Evolutionary conservation across 2,329 filamentous ascomycete species (phyloP), one percentile per base, ranked within the genome.

Genomic region (Diaporthe citri): DNA sequence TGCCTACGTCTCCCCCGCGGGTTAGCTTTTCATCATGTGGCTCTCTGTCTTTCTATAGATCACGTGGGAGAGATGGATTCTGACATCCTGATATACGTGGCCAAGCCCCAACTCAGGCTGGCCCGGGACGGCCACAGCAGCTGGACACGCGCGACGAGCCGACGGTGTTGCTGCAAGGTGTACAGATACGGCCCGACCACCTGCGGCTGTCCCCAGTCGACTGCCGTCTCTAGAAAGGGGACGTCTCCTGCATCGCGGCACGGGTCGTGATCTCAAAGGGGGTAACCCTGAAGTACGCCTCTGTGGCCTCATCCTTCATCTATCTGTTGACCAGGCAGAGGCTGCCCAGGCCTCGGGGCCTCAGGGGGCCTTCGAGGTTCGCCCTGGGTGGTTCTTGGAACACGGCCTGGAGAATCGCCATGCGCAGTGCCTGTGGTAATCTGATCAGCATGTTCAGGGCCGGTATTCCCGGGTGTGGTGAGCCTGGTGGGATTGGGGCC

Each of bases 211-310:
- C 56, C 56, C 31, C 34, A 59, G 5, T 59, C n/a, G 4, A 59
- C 22, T 2, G 1, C 4, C 3, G 1, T 6, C 1, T 10, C 20
- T 9, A 20, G 15, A 13, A 59, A 13, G 17, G 2, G 2, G 0
- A 6, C 10, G 4, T 59, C 31, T 59, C 31, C 4, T 66, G 41
- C 7, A 48, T 22, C 3, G 41, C 20, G 1, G 60, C 48, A 10
- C 48, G 17, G 5, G 48, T 9, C 2, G 25, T 34, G 60, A 31
- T 12, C 25, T 34, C 25, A 10, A 66, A 66, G 0, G 20, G 2
- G 2, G 20, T 34, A 25, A 15, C 60, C 7, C 6, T 15, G 13
- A 66, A 13, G 20, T 34, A 66, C 1, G 41, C 60, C 17, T 48
- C 20, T 4, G 5, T 8, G 25, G 60, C 60, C 10, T 66, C 60